Evolutionary conservation across 2,329 filamentous ascomycete species (phyloP).

Genomic region (Dactylellina drechsleri): DNA sequence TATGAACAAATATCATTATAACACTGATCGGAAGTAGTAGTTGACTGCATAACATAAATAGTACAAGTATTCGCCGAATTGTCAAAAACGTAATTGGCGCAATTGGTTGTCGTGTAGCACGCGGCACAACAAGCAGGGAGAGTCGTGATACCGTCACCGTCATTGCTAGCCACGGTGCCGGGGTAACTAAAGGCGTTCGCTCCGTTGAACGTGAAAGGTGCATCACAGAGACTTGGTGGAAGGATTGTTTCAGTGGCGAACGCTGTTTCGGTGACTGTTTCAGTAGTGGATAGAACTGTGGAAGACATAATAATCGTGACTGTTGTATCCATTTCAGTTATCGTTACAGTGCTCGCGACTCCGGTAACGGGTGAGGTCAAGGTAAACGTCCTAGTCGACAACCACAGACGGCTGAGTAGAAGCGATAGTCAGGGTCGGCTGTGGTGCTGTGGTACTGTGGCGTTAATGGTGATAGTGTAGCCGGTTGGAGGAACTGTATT

Average conservation of each 20-base stretch:
- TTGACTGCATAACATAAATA: not conserved
- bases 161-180: not conserved
- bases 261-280: conserved; percentile 6
- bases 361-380: not conserved
- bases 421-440: no score
- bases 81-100: conserved; percentile 32
- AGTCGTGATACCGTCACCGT: not conserved
- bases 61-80: conserved; percentile 4
- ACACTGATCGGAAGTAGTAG: conserved; percentile 1
- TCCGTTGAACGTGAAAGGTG: conserved; percentile 22
- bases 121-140: conserved; percentile 7
- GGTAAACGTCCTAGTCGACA: not conserved
- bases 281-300: not conserved
- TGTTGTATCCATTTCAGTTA: conserved; percentile 20
- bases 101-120: conserved; percentile 14
- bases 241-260: conserved; percentile 18
- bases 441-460: no score
- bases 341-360: conserved; percentile 25
- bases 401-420: no score
- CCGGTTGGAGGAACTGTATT: no score
- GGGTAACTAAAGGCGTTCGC: conserved; percentile 29
- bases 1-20: conserved; percentile 2
- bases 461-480: no score
- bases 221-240: conserved; percentile 12
- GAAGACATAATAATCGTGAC: not conserved